Evolutionary conservation across 176 grass and related monocot genomes (phyloP), one percentile per base, ranked within the genome.

Genomic region (Elymus sibiricus): DNA sequence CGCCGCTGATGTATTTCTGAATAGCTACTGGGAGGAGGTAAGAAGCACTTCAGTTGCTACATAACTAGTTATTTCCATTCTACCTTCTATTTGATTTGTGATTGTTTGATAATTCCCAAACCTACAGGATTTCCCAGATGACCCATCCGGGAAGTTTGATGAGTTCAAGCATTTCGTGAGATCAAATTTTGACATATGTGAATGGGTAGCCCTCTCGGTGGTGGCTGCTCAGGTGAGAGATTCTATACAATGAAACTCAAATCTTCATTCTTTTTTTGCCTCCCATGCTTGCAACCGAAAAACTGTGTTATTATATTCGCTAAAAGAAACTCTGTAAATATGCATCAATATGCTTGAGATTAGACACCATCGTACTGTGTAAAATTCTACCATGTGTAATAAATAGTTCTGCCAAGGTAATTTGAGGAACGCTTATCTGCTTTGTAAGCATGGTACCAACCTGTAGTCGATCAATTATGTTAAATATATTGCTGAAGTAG

Each of bases 1-100:
- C 80, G 86, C 92, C 55, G 69, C 81, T 12, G 97, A 99, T 87
- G 77, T 99, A 62, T 93, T 94, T 90, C 86, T 99, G 43, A 99
- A 99, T 88, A 88, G 62, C 79, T 86, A 86, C 43, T 99, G 94
- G 97, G 94, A 94, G 85, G 85, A 96, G 90, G 97, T 96, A 99
- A 84, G 28, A 24, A 85, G 31, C 39, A 32, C 29, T 63, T 80
- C 5, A 28, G 44, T 10, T 64, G 6, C 80, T n/a, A 24, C 15
- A 19, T 38, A 64, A 1, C 69, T 80, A 49, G 15, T 39, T 15
- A 5, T 59, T 46, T 66, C 43, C 2, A 1, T 25, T 53, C 31
- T 34, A 2, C 44, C 4, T 64, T 13, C 13, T 37, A 47, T 21
- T 85, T 76, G 32, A 59, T 60, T 25, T 38, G 11, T 44, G 68